Evolutionary conservation across 129 eudicot species (phyloP), one percentile per base, ranked within the genome.

Genomic region (Flaveria linearis): DNA sequence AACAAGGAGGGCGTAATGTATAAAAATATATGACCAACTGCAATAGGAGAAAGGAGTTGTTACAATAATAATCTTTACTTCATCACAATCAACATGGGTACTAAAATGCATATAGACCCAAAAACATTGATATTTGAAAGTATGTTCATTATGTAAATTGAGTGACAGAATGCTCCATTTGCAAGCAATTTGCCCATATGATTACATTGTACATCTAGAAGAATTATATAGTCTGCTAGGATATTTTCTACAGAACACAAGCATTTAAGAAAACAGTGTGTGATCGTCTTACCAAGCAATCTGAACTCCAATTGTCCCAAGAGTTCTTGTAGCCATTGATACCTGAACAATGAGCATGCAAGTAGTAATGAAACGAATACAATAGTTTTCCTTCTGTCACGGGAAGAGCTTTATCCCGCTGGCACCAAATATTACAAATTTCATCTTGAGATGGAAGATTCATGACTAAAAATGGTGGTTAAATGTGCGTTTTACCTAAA

Each of bases 21-120:
- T 93, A 81, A 93, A 89, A 71, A 93, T 87, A 84, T 93, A 93
- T 42, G 93, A 87, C 97, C 98, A 93, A 83, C 98, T 93, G 98
- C 86, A 84, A 62, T 52, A 72, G 60, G 74, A 67, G 51, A 85
- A 63, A 39, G 45, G 33, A 41, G 50, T 5, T 60, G 81, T 65
- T 65, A 61, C 81, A 47, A 62, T 64, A 62, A 11, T 62, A 46
- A 74, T 57, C 30, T n/a, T 39, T 2, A 62, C 39, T 30, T 61
- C 41, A 61, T 61, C 68, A 30, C 75, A 36, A 72, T 69, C 68
- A 14, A 60, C 41, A 9, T 78, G 61, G 74, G 23, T 69, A 57
- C 49, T 46, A 73, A 33, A 33, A 33, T 33, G 39, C 39, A 4
- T 33, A 33, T 1, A 5, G 39, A 33, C 39, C 39, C 39, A 33